These are phyloP conservation scores for Aureoboletus auriporus DNA, from an alignment of 768 basidiomycete genomes.

Conservation along the genomic window DNA sequence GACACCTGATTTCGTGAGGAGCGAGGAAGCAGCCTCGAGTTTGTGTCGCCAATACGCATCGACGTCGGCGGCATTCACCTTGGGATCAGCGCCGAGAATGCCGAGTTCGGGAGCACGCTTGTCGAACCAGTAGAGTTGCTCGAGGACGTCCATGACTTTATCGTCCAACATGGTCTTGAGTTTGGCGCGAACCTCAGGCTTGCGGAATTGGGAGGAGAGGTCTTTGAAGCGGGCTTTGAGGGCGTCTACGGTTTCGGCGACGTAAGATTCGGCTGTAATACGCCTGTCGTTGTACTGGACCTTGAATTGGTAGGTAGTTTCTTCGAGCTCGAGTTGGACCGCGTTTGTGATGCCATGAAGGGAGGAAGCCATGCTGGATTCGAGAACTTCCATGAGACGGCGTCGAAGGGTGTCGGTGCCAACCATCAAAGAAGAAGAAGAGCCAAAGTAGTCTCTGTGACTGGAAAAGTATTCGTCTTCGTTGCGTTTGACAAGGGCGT, in stretches of 20 bases:
- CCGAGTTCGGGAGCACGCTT: constrained; percentile 76
- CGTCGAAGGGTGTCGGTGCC: constrained; percentile 88
- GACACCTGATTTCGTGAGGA: constrained; percentile 93
- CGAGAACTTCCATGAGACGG: constrained; percentile 94
- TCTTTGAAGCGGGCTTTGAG: constrained; percentile 90
- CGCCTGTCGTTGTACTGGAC: constrained; percentile 96
- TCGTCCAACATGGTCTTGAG: constrained; percentile 94
- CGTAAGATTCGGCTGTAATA: constrained; percentile 93
- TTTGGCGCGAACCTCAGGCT: constrained; percentile 82
- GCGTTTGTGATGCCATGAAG: constrained; percentile 96
- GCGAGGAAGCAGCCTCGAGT: constrained; percentile 87
- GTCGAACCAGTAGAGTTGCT: constrained; percentile 96
- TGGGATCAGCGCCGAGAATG: constrained; percentile 62
- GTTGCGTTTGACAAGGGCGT: constrained; percentile 47
- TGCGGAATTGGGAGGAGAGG: constrained; percentile 79
- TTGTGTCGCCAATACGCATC: constrained; percentile 96
- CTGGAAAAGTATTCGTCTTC: constrained; percentile 67
- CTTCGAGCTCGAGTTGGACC: constrained; percentile 95
- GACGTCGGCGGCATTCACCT: constrained; percentile 67
- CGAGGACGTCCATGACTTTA: constrained; percentile 94
- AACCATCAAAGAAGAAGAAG: constrained; percentile 69
- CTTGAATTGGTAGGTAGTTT: constrained; percentile 98
- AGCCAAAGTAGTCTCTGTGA: constrained; percentile 60
- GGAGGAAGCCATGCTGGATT: constrained; percentile 95
- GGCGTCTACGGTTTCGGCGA: constrained; percentile 93